Evolutionary conservation across 805 yeast species (phyloP).

Genomic region (Ogataea glucozyma): DNA sequence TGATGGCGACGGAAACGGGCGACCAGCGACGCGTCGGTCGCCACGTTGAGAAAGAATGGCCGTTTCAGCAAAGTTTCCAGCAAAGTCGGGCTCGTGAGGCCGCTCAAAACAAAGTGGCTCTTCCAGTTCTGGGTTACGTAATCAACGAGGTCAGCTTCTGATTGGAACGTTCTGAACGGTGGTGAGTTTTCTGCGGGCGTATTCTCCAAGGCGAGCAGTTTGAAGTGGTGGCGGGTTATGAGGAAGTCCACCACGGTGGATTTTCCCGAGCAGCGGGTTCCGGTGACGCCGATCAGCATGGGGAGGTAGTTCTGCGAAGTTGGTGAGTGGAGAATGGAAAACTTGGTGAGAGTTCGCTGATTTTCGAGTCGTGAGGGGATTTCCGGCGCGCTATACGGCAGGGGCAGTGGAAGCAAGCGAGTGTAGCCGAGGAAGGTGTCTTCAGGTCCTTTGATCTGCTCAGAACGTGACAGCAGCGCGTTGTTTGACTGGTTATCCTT

Average conservation of each 20-base stretch:
- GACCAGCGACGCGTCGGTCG: slow-evolving; percentile 70
- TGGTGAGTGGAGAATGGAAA: slow-evolving; percentile 1
- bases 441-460: too few species aligned
- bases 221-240: slow-evolving; percentile 50
- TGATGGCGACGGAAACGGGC: slow-evolving; percentile 31
- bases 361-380: too few species aligned
- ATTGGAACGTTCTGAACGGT: slow-evolving; percentile 34
- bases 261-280: slow-evolving; percentile 67
- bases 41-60: slow-evolving; percentile 81
- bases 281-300: slow-evolving; percentile 81
- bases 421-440: too few species aligned
- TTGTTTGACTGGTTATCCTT: too few species aligned
- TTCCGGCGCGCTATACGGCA: too few species aligned
- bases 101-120: slow-evolving; percentile 57
- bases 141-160: slow-evolving; percentile 49
- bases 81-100: slow-evolving; percentile 44
- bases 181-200: slow-evolving; percentile 26
- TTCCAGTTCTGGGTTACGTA: slow-evolving; percentile 70
- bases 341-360: not conserved
- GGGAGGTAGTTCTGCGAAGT: too few species aligned
- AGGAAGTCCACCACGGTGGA: slow-evolving; percentile 62
- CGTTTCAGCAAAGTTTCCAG: slow-evolving; percentile 56
- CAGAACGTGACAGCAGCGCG: too few species aligned
- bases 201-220: slow-evolving; percentile 30
- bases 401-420: too few species aligned